Base-by-base conservation (phyloP, 495 filamentous ascomycete species). In the Daldinia loculata region DNA sequence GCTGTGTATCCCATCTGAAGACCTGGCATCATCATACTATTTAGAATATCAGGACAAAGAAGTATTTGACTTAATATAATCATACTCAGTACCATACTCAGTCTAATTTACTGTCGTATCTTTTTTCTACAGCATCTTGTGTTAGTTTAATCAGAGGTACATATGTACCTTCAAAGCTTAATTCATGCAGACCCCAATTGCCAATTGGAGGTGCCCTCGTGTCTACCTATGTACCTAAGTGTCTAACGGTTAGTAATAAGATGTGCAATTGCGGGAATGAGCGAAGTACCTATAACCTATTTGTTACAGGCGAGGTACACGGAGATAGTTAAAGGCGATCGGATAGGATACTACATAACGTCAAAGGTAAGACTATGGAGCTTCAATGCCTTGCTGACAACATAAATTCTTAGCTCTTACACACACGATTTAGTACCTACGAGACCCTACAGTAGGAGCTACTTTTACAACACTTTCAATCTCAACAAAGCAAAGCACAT, bases 371-470 rank as follows among this genome's bases (percentile, higher is more conserved):
- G 61, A 58, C 64, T 14, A 45, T 56, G 61, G 70, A 69, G 57
- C 61, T 69, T 55, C 65, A 29, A 69, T 69, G 69, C 57, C 70
- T 27, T 73, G 70, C 70, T 73, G 65, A 68, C 65, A 64, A 53
- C 24, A 30, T 30, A 17, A 56, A 61, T 63, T 30, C 48, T 43
- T 26, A 50, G 30, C 12, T 59, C 56, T 51, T 17, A 62, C 24
- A 26, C 12, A 14, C 3, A 36, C 34, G 12, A 36, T 36, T 36
- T 56, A 48, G 52, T 27, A 12, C 53, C 32, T 55, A 29, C 26
- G 55, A 29, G 52, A 26, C 19, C 11, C 11, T 43, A 32, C 30
- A 32, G 34, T 36, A 36, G 34, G 34, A 14, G 34, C 32, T 32
- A 32, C 29, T 32, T 29, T 48, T 36, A 51, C 56, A 32, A 6